Evolutionary conservation across 495 filamentous ascomycete genomes (phyloP).

Genomic region (Lentithecium fluviatile): DNA sequence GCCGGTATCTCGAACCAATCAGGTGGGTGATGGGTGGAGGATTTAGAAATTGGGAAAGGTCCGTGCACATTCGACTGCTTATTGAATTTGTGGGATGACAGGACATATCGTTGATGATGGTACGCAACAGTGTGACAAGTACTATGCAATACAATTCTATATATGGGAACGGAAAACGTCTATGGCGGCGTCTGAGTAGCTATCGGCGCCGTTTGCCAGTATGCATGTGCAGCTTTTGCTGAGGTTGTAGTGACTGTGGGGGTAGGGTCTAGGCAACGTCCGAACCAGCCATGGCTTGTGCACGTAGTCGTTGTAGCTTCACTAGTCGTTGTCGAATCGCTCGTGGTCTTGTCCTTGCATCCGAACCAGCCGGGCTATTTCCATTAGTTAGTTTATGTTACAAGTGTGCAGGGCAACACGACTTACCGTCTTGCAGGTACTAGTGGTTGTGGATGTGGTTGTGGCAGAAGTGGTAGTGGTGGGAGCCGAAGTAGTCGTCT

Average conservation of each 20-base stretch:
- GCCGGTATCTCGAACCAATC: no score
- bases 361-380: conserved; percentile 27
- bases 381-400: neutral
- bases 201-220: conserved; percentile 20
- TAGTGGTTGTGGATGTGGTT: conserved; percentile 15
- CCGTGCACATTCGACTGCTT: no score
- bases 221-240: conserved; percentile 6
- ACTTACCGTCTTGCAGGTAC: conserved; percentile 22
- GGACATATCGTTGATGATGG: no score
- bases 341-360: conserved; percentile 24
- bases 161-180: neutral
- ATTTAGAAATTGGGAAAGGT: no score
- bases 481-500: conserved; percentile 9
- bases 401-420: neutral
- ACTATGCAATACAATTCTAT: no score
- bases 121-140: no score
- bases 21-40: no score
- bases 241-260: conserved; percentile 10
- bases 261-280: conserved; percentile 19
- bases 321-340: neutral
- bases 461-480: conserved; percentile 1
- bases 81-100: no score
- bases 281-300: conserved; percentile 28
- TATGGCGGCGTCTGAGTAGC: conserved; percentile 13
- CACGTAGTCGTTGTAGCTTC: conserved; percentile 19